phyloP scores from a whole-genome alignment of 164 flowering plant genomes.

The Magnolia kwangsiensis region DNA sequence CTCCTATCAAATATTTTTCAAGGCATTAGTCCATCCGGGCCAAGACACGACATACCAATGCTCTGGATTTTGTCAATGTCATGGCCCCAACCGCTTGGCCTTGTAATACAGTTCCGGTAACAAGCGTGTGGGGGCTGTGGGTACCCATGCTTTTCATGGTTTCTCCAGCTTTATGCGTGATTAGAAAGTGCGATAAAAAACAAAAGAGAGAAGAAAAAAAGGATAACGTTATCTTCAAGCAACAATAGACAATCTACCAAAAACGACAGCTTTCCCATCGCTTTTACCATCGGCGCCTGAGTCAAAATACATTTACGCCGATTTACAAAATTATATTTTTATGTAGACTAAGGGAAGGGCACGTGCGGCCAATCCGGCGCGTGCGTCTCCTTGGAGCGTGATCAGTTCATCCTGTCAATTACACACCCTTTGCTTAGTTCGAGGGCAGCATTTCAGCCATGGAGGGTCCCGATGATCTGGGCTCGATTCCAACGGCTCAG shows the following conservation, averaged over 20 bases:
- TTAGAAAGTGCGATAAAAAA: background rate
- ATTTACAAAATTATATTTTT: background rate
- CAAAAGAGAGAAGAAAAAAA: background rate
- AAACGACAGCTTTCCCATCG: background rate
- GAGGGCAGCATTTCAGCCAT: slow-evolving; percentile 37
- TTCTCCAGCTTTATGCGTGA: background rate
- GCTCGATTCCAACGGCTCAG: slow-evolving; percentile 46
- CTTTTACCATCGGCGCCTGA: background rate
- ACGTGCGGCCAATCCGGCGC: background rate
- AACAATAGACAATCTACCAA: background rate
- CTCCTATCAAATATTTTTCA: no score
- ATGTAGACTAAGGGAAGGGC: background rate
- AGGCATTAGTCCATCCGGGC: no score
- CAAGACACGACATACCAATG: no score
- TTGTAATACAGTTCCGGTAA: no score
- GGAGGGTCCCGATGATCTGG: slow-evolving; percentile 24
- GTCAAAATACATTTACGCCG: background rate
- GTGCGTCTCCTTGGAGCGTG: background rate
- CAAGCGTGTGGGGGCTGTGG: no score
- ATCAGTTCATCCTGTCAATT: slow-evolving; percentile 19
- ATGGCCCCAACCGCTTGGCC: no score
- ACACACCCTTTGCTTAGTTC: slow-evolving; percentile 41
- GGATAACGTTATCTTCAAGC: background rate
- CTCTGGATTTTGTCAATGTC: no score
- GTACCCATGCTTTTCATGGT: no score